A percentile compares a stretch with the other conserved stretches of the same genome.
phyloP scores from a whole-genome alignment of 495 filamentous ascomycete species.

The Aspergillus campestris region DNA sequence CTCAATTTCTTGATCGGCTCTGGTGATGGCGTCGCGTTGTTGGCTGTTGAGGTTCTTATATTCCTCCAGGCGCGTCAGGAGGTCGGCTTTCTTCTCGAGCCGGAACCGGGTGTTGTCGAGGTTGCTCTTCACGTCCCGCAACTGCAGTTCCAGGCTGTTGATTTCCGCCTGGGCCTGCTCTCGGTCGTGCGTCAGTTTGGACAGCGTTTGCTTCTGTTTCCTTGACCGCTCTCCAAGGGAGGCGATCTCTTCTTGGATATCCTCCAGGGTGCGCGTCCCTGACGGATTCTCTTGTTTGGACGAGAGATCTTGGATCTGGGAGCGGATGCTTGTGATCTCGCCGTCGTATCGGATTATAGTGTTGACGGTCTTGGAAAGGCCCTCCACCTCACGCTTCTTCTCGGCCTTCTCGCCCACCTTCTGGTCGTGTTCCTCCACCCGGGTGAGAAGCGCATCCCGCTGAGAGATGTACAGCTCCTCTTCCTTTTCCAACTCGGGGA shows the following conservation, averaged over 20 bases:
- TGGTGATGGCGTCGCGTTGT: constrained; percentile 57
- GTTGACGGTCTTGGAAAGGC: constrained; percentile 62
- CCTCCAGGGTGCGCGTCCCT: constrained; percentile 59
- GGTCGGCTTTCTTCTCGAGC: constrained; percentile 64
- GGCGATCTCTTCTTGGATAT: constrained; percentile 71
- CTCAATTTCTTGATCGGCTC: constrained; percentile 62
- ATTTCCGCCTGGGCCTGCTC: constrained; percentile 62
- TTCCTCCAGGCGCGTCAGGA: constrained; percentile 62
- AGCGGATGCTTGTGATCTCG: constrained; percentile 60
- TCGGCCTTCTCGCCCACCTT: constrained; percentile 54
- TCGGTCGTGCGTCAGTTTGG: constrained; percentile 56
- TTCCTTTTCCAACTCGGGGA: constrained; percentile 60
- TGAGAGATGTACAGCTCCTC: constrained; percentile 44
- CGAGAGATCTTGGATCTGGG: constrained; percentile 60
- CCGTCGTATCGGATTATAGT: constrained; percentile 64
- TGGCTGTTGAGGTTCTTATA: constrained; percentile 56
- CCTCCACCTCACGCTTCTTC: constrained; percentile 64
- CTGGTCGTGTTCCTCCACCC: constrained; percentile 67
- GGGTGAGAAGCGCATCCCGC: constrained; percentile 50
- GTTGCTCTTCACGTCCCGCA: constrained; percentile 58
- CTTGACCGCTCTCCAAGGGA: constrained; percentile 58
- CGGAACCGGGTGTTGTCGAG: constrained; percentile 61
- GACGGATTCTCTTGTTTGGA: constrained; percentile 62
- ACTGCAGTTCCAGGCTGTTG: constrained; percentile 60
- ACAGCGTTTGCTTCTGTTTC: constrained; percentile 50